Evolutionary conservation across 2,329 filamentous ascomycete species (phyloP), one percentile per base, ranked within the genome.

Genomic region (Colletotrichum gloeosporioides): DNA sequence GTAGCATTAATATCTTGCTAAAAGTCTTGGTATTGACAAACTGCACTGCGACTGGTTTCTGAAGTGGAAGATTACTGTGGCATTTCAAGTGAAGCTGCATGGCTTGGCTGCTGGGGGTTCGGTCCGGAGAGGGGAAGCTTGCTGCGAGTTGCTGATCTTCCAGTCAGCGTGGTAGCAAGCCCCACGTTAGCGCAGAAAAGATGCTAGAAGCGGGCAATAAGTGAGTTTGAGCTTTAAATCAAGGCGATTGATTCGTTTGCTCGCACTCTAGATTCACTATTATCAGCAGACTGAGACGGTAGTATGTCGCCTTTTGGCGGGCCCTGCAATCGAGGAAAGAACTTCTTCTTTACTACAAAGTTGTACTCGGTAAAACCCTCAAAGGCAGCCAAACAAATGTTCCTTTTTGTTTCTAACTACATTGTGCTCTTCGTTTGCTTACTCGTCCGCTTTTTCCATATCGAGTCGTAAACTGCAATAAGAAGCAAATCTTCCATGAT

Each of bases 381-480:
- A 12, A 44, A n/a, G 5, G 0, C 39, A 44, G 18, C 9, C 39
- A 0, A 10, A n/a, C 18, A 4, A 44, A n/a, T 44, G 1, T 3
- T 10, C 9, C 9, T 4, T n/a, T 10, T 3, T 44, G 16, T 18
- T 44, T 9, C 36, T n/a, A 44, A 44, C 16, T 18, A 10, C 16
- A 10, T 10, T 10, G 4, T 44, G 39, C 0, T 44, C 18, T 44
- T 2, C 4, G 1, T n/a, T 6, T n/a, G 18, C 39, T 6, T 0
- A n/a, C 1, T 10, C 39, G 1, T 44, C 39, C 36, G 16, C 36
- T 18, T 39, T 39, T 39, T 39, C 15, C 15, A 39, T 39, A 39
- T 39, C 36, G 8, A 39, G 36, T 39, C 36, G 8, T 39, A 39
- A 18, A 18, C 8, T 18, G 4, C 36, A 18, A 18, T 39, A 9